Conservation (phyloP, 306 rosid genomes). For the Psophocarpus tetragonolobus region DNA sequence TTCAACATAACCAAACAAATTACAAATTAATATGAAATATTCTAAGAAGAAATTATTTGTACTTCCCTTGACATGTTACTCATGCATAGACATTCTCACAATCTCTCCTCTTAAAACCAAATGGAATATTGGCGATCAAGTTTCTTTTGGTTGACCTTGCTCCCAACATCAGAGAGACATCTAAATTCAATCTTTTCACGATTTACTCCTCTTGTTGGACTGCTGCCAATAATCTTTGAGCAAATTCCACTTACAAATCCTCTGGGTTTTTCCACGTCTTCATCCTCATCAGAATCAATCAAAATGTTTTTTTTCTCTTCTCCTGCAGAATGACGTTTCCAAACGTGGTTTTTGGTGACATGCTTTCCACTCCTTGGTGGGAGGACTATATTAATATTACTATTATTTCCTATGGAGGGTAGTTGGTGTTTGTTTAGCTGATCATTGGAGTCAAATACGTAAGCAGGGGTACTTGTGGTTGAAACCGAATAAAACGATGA, state of each 20-base stretch:
- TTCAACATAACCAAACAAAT: not conserved
- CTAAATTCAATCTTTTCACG: constrained; percentile 41
- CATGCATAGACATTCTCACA: not conserved
- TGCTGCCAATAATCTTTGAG: constrained; percentile 50
- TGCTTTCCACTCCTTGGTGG: not conserved
- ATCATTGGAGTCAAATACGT: constrained; percentile 27
- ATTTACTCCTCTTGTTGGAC: not conserved
- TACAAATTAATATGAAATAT: not conserved
- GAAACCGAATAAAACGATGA: constrained; percentile 58
- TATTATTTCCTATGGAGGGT: constrained; percentile 5
- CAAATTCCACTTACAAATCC: constrained; percentile 48
- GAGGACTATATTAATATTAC: not conserved
- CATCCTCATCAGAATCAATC: constrained; percentile 44
- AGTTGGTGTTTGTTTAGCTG: not conserved
- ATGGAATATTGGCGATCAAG: constrained; percentile 52
- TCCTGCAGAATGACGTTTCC: constrained; percentile 43
- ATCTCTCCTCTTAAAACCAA: constrained; percentile 39
- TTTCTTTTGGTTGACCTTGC: constrained; percentile 33
- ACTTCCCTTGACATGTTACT: not conserved
- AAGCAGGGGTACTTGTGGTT: constrained; percentile 33
- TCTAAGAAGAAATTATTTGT: not conserved
- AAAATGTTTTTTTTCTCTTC: constrained; percentile 46
- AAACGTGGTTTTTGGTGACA: constrained; percentile 36
- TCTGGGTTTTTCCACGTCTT: constrained; percentile 38
- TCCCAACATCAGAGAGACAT: constrained; percentile 60